Base-by-base conservation (phyloP, 2,329 filamentous ascomycete species). In the Trichoderma harzianum region DNA sequence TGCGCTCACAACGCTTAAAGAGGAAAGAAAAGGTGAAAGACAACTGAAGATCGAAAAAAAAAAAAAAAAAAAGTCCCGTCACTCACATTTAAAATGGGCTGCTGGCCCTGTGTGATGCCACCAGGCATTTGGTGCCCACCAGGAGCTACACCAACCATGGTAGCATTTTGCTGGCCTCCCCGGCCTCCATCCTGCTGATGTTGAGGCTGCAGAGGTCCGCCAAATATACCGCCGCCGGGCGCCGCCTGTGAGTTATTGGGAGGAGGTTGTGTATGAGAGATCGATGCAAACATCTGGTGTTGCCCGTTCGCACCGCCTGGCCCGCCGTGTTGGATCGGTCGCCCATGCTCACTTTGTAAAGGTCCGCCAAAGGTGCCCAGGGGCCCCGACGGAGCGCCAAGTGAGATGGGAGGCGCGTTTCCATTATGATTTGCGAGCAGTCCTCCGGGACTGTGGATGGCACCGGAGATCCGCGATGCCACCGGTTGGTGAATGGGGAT, bases 401-500 rank as follows among this genome's bases (percentile, higher is more conserved):
- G 81, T 62, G 86, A 82, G 62, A 86, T 87, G 47, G 86, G 81
- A 32, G 87, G 85, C 47, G 85, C 83, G 39, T 87, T 87, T 39
- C 88, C 86, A 67, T 90, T 90, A 76, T 94, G 90, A 75, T 91
- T 93, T 10, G 91, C 89, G 51, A 98, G 88, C 43, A 98, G 87
- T 10, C 95, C 95, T 75, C 96, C 95, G 1, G 95, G 95, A 60
- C 94, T 97, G 79, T 97, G 95, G 71, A 98, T 97, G 67, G 93
- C 92, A 74, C 91, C 92, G 71, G 92, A 84, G 74, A 94, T 86
- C 82, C 95, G 86, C 79, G 94, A 90, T 74, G 95, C 95, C 72
- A 98, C 94, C 6, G 95, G 95, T 81, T 98, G 95, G 82, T 98
- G 95, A 77, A 98, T 91, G 69, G 95, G 94, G 69, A 97, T 93